Conservation (phyloP, 345 rosid genomes). For the Salix dunnii region DNA sequence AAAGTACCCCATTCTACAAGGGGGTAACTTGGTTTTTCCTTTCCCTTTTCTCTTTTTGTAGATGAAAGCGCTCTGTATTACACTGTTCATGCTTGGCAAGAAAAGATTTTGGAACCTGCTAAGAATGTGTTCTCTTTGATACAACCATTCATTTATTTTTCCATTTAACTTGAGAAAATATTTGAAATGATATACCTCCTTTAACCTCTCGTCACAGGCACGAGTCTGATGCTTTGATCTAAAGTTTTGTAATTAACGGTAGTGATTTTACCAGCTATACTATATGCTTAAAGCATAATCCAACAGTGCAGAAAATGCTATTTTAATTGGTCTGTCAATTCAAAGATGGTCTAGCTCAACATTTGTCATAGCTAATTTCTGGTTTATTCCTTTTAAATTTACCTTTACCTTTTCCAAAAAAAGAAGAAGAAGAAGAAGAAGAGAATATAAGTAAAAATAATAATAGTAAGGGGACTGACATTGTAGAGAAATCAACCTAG, state of each 20-base stretch:
- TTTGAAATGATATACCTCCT: not conserved
- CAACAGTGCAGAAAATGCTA: not conserved
- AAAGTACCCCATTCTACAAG: conserved; percentile 37
- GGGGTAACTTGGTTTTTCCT: not conserved
- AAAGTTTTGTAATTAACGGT: not conserved
- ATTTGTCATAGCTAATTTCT: not conserved
- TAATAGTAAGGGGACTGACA: too few relatives aligned
- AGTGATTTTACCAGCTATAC: not conserved
- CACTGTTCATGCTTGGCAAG: not conserved
- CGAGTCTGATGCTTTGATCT: not conserved
- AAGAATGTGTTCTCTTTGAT: not conserved
- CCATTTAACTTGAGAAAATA: too few relatives aligned
- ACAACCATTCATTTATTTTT: too few relatives aligned
- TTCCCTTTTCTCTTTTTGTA: not conserved
- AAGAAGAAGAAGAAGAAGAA: too few relatives aligned
- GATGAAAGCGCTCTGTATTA: not conserved
- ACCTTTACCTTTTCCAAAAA: too few relatives aligned
- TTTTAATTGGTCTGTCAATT: not conserved
- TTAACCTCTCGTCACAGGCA: not conserved
- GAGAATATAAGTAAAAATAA: too few relatives aligned
- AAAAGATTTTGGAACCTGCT: not conserved
- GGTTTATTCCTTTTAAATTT: too few relatives aligned
- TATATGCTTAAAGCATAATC: not conserved
- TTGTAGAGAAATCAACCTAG: too few relatives aligned
- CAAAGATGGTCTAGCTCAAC: not conserved